phyloP scores from a whole-genome alignment of 371 early-diverging fungal species.

The Mucor indicus region DNA sequence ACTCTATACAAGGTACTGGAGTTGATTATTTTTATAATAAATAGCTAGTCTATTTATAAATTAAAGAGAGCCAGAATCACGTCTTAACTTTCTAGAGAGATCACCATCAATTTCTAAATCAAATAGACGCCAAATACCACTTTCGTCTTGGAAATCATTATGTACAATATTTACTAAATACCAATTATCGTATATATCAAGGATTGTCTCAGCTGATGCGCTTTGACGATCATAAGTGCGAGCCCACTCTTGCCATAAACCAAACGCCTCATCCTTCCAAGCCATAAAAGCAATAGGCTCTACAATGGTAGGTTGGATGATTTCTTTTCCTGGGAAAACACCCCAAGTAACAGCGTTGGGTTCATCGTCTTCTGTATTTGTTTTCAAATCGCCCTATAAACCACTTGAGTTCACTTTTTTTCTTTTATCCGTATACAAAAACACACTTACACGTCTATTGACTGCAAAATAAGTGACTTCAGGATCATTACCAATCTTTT shows the following conservation, averaged over 20 bases:
- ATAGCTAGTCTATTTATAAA: no score
- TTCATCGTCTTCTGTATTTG: slow-evolving; percentile 79
- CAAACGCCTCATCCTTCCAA: slow-evolving; percentile 97
- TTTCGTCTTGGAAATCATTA: slow-evolving; percentile 83
- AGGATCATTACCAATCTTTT: slow-evolving; percentile 61
- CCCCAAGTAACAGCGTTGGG: slow-evolving; percentile 99
- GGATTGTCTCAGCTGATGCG: slow-evolving; percentile 58
- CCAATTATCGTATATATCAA: slow-evolving; percentile 75
- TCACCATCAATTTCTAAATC: slow-evolving; percentile 47
- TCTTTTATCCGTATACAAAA: background rate
- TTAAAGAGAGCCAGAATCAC: slow-evolving; percentile 17
- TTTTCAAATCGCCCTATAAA: slow-evolving; percentile 73
- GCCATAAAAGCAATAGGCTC: slow-evolving; percentile 91
- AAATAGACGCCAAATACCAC: slow-evolving; percentile 74
- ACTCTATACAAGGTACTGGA: no score
- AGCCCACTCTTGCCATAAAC: slow-evolving; percentile 92
- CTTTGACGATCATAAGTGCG: slow-evolving; percentile 68
- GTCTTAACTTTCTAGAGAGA: slow-evolving; percentile 31
- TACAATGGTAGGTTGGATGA: slow-evolving; percentile 95
- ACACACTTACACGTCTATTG: slow-evolving; percentile 48
- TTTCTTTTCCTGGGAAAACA: slow-evolving; percentile 97
- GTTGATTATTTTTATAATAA: no score
- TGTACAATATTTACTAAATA: slow-evolving; percentile 94
- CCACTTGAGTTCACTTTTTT: background rate
- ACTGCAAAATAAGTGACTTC: slow-evolving; percentile 90